phyloP scores from a whole-genome alignment of 2,329 filamentous ascomycete species.

The Neopestalotiopsis sp. region DNA sequence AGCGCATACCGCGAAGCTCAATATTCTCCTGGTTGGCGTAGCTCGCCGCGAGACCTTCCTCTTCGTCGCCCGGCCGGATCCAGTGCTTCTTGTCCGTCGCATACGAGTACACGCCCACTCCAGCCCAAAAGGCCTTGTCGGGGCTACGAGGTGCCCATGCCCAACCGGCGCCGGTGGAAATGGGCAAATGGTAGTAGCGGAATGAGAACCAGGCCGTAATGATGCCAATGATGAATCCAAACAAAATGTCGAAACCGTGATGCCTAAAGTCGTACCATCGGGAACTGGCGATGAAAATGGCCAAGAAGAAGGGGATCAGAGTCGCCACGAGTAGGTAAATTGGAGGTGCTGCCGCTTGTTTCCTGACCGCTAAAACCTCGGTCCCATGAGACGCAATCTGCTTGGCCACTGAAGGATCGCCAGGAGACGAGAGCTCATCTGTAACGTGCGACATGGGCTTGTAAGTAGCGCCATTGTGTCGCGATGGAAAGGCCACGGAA shows the following conservation, averaged over 20 bases:
- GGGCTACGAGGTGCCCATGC: conserved; percentile 81
- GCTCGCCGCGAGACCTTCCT: conserved; percentile 25
- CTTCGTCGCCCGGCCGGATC: conserved; percentile 26
- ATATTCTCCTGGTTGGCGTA: conserved; percentile 27
- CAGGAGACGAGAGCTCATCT: conserved; percentile 31
- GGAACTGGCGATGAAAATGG: conserved; percentile 82
- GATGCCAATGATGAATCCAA: conserved; percentile 80
- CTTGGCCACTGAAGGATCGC: conserved; percentile 34
- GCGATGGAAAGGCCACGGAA: conserved; percentile 72
- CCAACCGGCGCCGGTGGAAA: conserved; percentile 82
- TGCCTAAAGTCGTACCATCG: conserved; percentile 90
- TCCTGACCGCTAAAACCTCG: conserved; percentile 60
- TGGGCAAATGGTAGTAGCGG: conserved; percentile 83
- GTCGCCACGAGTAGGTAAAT: conserved; percentile 76
- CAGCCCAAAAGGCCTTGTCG: conserved; percentile 79
- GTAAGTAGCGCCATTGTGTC: conserved; percentile 56
- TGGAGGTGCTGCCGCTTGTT: conserved; percentile 81
- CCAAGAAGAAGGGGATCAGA: conserved; percentile 72
- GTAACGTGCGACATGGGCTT: conserved; percentile 37
- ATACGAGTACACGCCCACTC: conserved; percentile 66
- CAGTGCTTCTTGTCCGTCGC: conserved; percentile 48
- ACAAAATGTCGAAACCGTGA: conserved; percentile 90
- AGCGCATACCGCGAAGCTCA: conserved; percentile 31
- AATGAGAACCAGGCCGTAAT: conserved; percentile 76
- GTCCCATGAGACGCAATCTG: conserved; percentile 41